phyloP scores from a whole-genome alignment of 2,329 filamentous ascomycete genomes.

The Sporothrix protearum region DNA sequence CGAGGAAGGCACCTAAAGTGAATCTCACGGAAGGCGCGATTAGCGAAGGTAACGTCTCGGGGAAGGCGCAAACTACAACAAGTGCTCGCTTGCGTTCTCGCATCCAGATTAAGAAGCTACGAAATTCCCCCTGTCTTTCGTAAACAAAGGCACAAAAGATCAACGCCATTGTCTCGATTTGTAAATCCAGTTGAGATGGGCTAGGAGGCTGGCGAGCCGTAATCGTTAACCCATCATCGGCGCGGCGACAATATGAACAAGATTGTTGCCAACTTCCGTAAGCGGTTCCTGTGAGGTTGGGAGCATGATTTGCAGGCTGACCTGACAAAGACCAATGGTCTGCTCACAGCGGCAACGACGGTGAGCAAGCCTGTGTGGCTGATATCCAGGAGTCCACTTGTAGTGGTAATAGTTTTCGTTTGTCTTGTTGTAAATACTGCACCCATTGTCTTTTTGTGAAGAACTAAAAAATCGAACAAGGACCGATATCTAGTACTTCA shows the following conservation, averaged over 20 bases:
- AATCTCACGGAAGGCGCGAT: neutral
- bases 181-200: constrained; percentile 30
- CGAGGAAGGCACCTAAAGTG: neutral
- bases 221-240: constrained; percentile 32
- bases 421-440: neutral
- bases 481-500: too few species aligned
- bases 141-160: neutral
- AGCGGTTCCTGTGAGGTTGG: constrained; percentile 36
- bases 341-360: neutral
- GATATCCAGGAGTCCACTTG: neutral
- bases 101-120: neutral
- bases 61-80: neutral
- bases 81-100: neutral
- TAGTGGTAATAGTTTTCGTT: neutral
- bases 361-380: neutral
- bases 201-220: constrained; percentile 33
- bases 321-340: constrained; percentile 17
- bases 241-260: constrained; percentile 33
- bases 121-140: neutral
- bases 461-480: too few species aligned
- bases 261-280: constrained; percentile 34
- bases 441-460: neutral
- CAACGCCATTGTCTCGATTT: neutral
- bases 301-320: constrained; percentile 34
- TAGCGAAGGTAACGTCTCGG: neutral